Base-by-base conservation (phyloP, 257 asterid species). In the Eucommia ulmoides region DNA sequence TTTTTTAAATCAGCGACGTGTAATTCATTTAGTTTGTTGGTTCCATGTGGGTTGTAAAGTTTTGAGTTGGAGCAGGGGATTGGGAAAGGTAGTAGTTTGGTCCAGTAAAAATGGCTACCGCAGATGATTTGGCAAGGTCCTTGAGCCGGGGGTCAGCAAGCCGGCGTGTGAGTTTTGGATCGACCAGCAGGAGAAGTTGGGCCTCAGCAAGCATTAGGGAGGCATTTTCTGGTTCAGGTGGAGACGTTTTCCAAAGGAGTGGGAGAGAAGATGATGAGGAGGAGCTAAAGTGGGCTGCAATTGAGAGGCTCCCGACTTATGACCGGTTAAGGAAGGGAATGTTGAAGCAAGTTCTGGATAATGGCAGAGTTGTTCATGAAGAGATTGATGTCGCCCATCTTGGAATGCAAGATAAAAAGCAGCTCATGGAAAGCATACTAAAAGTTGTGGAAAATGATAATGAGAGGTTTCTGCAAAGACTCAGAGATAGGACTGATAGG, bases 361-460 rank as follows among this genome's bases (percentile, higher is more conserved):
- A 78, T 47, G 98, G 98, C 5, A 73, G 73, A 44, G 66, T 73
- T 38, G 80, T 80, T 18, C 68, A 67, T 1, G 82, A 78, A 47
- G 80, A 85, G 66, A 84, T 82, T 23, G 93, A 89, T 69, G 74
- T 85, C 45, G 73, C 82, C 22, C 52, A 76, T 47, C 73, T 85
- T 46, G 82, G 85, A 19, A 44, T 45, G 50, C 77, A 68, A 60
- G 93, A 80, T 18, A 89, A 69, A 66, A 83, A 76, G 76, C 75
- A 48, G 8, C 77, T 89, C 21, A 52, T 75, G 72, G 96, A 78
- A 26, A 74, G 55, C 60, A 64, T 89, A 14, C 76, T 89, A 45
- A 80, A 66, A 63, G 79, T 70, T 65, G 98, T 85, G 24, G 98
- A 89, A 24, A 94, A 84, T 38, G 98, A 89, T 66, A 85, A 89